Conservation (phyloP, 805 yeast genomes). For the Metschnikowia rubicola region DNA sequence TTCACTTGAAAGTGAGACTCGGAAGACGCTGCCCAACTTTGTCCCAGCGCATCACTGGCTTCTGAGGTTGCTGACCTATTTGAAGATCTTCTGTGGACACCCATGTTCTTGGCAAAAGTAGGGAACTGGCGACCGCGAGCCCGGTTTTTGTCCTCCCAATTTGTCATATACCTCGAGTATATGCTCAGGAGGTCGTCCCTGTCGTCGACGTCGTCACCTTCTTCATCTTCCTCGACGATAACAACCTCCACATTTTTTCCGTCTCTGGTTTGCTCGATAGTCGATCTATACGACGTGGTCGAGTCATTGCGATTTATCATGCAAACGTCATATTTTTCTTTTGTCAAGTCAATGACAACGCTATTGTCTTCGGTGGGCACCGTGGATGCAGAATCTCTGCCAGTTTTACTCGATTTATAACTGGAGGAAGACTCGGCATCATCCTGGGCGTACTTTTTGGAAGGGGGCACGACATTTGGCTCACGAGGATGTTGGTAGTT, state of each 20-base stretch:
- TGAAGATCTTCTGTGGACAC: constrained; percentile 3
- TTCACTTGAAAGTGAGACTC: constrained; percentile 17
- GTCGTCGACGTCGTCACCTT: constrained; percentile 19
- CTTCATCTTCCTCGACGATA: constrained; percentile 38
- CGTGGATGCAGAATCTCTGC: constrained; percentile 26
- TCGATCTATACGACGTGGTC: constrained; percentile 35
- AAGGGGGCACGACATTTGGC: not conserved
- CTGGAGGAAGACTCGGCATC: constrained; percentile 22
- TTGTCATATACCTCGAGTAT: constrained; percentile 36
- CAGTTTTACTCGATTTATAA: constrained; percentile 29
- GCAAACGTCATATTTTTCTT: constrained; percentile 38
- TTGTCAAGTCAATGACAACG: constrained; percentile 40
- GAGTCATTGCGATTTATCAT: constrained; percentile 35
- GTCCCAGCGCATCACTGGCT: constrained; percentile 12
- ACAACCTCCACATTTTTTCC: constrained; percentile 44
- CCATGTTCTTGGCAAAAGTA: not conserved
- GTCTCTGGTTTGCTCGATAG: constrained; percentile 34
- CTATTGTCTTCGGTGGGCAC: constrained; percentile 34
- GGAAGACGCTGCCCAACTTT: constrained; percentile 18
- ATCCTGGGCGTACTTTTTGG: not conserved
- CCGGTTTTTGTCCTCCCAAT: constrained; percentile 11
- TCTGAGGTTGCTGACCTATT: constrained; percentile 11
- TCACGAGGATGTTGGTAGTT: not conserved
- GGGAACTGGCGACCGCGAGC: not conserved
- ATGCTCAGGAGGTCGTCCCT: constrained; percentile 37